Base-by-base conservation (phyloP, 2,329 filamentous ascomycete genomes). In the Gnomoniopsis sp. region DNA sequence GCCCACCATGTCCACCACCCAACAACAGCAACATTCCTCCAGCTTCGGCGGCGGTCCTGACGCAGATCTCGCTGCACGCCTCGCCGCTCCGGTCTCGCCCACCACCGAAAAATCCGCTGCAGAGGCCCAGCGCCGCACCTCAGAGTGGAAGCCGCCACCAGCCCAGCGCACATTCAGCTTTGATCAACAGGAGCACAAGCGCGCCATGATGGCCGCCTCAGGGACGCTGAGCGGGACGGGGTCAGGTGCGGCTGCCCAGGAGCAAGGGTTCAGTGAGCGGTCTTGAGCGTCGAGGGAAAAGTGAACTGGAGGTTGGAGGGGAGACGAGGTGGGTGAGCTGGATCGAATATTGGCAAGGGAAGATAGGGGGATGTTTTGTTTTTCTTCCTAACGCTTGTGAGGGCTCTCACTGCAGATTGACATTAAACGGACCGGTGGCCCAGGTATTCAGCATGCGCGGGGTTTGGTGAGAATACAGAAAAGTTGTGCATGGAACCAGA, bases 151-250 rank as follows among this genome's bases (percentile, higher is more conserved):
- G 64, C 82, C 82, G 8, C 64, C 64, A 76, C 55, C 70, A 75
- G 63, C 77, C 11, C 77, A 79, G 49, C 78, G 79, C 67, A 82
- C 79, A 69, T 85, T 77, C 74, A 82, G 80, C 70, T 85, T 78
- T 74, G 77, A 73, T 65, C 72, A 74, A 38, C 78, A 86, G 69
- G 82, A 83, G 67, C 75, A 76, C 68, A 83, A 82, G 69, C 81
- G 77, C 62, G 65, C 80, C 70, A 79, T 82, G 65, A 79, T 82
- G 78, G 43, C 60, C 22, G 53, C 53, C 26, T 53, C 53, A 19
- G 60, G 60, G 3, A 47, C 46, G 30, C 49, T 62, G 36, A 71
- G 69, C 49, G 71, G 67, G 57, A 15, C 1, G n/a, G 22, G 1
- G 8, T 14, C 34, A 49, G 58, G 15, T 21, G 22, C 15, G 48